These are phyloP conservation scores for Zygnema cylindricum DNA, from an alignment of 139 green algal species.

Conservation along the genomic window DNA sequence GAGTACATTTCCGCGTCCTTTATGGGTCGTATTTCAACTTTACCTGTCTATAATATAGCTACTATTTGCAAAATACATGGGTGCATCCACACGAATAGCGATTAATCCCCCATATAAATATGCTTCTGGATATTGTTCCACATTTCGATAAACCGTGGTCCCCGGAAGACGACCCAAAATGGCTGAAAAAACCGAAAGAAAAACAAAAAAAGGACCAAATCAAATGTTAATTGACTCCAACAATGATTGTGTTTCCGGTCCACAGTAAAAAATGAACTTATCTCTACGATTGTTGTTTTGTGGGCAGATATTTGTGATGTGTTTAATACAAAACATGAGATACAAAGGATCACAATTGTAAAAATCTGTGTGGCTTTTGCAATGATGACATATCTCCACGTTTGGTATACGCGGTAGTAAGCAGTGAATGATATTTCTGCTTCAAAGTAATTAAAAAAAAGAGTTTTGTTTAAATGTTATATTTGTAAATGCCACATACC, in stretches of 20 bases:
- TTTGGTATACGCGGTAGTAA: no score
- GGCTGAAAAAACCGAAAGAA: conserved; percentile 41
- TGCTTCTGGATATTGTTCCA: conserved; percentile 81
- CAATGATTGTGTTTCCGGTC: background rate
- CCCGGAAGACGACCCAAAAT: conserved; percentile 77
- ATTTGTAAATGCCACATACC: no score
- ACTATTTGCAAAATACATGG: conserved; percentile 80
- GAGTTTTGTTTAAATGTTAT: no score
- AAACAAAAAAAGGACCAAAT: background rate
- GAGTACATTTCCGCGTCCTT: no score
- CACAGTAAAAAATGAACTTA: no score
- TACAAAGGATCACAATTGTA: no score
- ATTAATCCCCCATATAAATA: conserved; percentile 69
- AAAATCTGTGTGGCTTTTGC: no score
- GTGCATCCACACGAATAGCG: conserved; percentile 74
- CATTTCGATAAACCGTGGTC: conserved; percentile 74
- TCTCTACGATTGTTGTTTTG: no score
- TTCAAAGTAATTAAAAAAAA: no score
- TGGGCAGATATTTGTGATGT: background rate
- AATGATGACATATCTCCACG: no score
- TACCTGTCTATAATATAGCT: conserved; percentile 71
- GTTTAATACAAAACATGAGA: background rate
- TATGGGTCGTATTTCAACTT: no score
- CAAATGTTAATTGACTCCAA: background rate
- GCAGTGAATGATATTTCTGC: no score